Base-by-base conservation (phyloP, 2,329 filamentous ascomycete genomes). In the Alternaria gaisen region DNA sequence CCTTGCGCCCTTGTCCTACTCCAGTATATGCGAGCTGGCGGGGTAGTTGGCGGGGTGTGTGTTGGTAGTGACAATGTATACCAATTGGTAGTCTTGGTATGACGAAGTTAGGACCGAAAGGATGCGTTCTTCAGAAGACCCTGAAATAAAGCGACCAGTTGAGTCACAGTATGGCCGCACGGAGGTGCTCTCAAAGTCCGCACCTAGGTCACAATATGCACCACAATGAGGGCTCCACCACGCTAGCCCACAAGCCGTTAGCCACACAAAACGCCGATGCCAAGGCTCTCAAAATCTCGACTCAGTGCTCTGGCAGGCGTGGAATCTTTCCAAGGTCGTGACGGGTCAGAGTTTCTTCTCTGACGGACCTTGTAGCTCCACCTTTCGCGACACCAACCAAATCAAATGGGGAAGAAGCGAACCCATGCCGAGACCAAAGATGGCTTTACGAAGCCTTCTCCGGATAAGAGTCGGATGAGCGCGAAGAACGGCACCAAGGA, bases 381-480 rank as follows among this genome's bases (percentile, higher is more conserved):
- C 64, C 40, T 55, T 55, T 53, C 65, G 67, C 68, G 68, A 72
- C 69, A 60, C 66, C 67, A 58, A 64, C 61, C 61, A 70, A 54
- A 69, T 71, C 75, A 77, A 77, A 79, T 79, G 76, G 75, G 75
- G 66, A 77, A 78, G 76, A 79, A 79, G 76, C 72, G 76, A 70
- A 74, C 74, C 72, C 76, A 79, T 78, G 72, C 72, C 68, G 76
- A 79, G 67, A 77, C 75, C 63, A 77, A 76, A 65, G 72, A 78
- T 77, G 76, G 76, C 76, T 77, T 75, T 56, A 68, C 71, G 67
- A 77, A 77, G 75, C 73, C 76, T 64, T 64, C 74, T 58, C 67
- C 72, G 70, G 72, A 70, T 63, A 69, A 70, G 66, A 68, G 68
- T 60, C 67, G 70, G 72, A 34, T 73, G 71, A 68, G 67, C 65